Evolutionary conservation across 2,329 filamentous ascomycete species (phyloP).

Genomic region (Penicillium sp.): DNA sequence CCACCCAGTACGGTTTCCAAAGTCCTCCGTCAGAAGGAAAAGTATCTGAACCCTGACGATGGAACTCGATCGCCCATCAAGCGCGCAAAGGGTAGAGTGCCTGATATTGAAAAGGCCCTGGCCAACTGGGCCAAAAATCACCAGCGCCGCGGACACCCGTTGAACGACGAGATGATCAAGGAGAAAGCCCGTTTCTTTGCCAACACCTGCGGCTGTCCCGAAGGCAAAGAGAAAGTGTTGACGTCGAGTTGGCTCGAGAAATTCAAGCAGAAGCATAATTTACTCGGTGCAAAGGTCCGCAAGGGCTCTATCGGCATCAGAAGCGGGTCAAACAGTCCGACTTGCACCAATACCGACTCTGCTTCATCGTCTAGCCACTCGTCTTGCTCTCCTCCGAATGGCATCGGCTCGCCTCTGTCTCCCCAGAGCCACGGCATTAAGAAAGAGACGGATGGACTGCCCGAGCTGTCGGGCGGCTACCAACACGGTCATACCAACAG

Average conservation of each 20-base stretch:
- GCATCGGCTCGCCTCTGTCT: slow-evolving; percentile 64
- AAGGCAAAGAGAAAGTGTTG: slow-evolving; percentile 66
- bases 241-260: slow-evolving; percentile 83
- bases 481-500: slow-evolving; percentile 63
- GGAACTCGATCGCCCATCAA: slow-evolving; percentile 75
- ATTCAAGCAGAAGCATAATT: slow-evolving; percentile 84
- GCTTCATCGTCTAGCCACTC: slow-evolving; percentile 61
- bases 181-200: slow-evolving; percentile 82
- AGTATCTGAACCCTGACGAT: slow-evolving; percentile 80
- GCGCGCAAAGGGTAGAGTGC: slow-evolving; percentile 75
- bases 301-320: slow-evolving; percentile 45
- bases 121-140: slow-evolving; percentile 82
- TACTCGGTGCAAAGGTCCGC: slow-evolving; percentile 52
- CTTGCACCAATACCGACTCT: slow-evolving; percentile 53
- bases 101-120: slow-evolving; percentile 87
- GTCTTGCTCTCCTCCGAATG: slow-evolving; percentile 62
- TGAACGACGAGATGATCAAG: slow-evolving; percentile 76
- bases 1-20: slow-evolving; percentile 88
- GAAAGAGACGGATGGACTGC: slow-evolving; percentile 54
- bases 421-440: slow-evolving; percentile 65
- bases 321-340: slow-evolving; percentile 65
- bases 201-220: slow-evolving; percentile 64
- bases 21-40: slow-evolving; percentile 88
- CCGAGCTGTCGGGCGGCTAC: slow-evolving; percentile 59
- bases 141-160: slow-evolving; percentile 66